These are phyloP conservation scores for Suhomyces guaymorum DNA, from an alignment of 1,139 yeast genomes.

Conservation along the genomic window DNA sequence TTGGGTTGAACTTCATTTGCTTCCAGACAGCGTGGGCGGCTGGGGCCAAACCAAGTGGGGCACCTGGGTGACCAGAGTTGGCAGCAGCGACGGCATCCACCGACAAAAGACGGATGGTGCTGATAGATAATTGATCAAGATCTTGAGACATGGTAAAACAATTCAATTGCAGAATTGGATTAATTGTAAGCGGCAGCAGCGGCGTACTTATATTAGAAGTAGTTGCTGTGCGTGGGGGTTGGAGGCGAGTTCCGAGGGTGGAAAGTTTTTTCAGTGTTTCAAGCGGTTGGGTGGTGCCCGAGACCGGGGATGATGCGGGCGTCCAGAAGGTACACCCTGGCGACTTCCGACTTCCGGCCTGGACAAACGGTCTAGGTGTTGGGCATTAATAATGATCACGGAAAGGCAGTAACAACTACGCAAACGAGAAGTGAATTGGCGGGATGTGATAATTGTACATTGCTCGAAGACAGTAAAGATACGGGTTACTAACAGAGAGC, in stretches of 20 bases:
- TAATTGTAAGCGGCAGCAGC: neutral
- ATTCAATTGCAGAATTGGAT: constrained; percentile 2
- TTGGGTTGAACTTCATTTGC: constrained; percentile 84
- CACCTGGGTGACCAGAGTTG: constrained; percentile 99
- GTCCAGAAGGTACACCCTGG: neutral
- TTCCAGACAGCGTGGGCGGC: constrained; percentile 70
- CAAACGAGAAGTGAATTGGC: too few relatives aligned
- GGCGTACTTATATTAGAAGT: constrained; percentile 4
- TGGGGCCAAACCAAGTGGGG: constrained; percentile 96
- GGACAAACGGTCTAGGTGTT: neutral
- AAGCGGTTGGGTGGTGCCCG: constrained; percentile 2
- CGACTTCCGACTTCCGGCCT: constrained; percentile 1
- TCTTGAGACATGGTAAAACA: constrained; percentile 26
- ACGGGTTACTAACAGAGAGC: too few relatives aligned
- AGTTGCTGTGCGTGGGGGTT: constrained; percentile 10
- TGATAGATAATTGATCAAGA: constrained; percentile 74
- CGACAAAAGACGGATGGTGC: constrained; percentile 88
- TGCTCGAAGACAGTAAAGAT: too few relatives aligned
- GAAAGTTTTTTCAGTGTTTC: constrained; percentile 3
- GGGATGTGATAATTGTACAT: too few relatives aligned
- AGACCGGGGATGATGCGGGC: neutral
- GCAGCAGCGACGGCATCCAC: constrained; percentile 88
- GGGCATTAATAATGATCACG: constrained; percentile 5
- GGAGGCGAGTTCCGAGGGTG: constrained; percentile 11
- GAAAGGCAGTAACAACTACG: constrained; percentile 1